Conservation (phyloP, 768 basidiomycete species). For the Strobilomyces echinocephalus region DNA sequence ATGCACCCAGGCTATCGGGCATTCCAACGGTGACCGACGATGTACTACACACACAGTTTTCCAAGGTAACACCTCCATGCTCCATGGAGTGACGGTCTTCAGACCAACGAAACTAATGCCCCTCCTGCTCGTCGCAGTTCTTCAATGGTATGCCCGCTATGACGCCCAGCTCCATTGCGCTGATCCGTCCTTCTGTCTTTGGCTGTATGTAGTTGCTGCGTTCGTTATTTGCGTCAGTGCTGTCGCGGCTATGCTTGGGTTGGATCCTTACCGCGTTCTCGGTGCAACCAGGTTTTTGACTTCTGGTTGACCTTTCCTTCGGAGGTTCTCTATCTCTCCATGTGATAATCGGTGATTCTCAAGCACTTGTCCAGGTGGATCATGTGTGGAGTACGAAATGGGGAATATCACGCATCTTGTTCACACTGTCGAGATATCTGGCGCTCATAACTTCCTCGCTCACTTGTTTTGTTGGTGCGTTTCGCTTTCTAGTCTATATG, state of each 20-base stretch:
- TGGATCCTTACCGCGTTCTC: background rate
- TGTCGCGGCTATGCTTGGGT: background rate
- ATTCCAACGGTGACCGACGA: too few relatives aligned
- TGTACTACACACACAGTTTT: too few relatives aligned
- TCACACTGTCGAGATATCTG: slow-evolving; percentile 26
- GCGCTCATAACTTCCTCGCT: slow-evolving; percentile 15
- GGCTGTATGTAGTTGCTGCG: slow-evolving; percentile 17
- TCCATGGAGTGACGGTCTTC: too few relatives aligned
- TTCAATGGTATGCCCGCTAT: slow-evolving; percentile 14
- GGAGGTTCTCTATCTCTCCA: slow-evolving; percentile 14
- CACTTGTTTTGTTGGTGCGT: slow-evolving; percentile 20
- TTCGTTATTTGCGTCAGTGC: slow-evolving; percentile 12
- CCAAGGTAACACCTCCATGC: slow-evolving; percentile 10
- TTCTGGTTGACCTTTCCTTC: slow-evolving; percentile 21
- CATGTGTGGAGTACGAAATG: slow-evolving; percentile 24
- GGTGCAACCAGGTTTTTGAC: slow-evolving; percentile 12
- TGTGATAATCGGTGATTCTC: background rate
- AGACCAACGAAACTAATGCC: background rate
- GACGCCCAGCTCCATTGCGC: background rate
- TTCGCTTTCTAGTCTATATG: background rate
- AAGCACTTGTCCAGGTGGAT: slow-evolving; percentile 12
- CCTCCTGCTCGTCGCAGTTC: slow-evolving; percentile 4
- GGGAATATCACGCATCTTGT: slow-evolving; percentile 20
- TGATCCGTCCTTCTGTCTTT: background rate
- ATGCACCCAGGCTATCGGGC: too few relatives aligned